Conservation (phyloP, 2,329 filamentous ascomycete genomes). For the Ophiostoma pallidulum region DNA sequence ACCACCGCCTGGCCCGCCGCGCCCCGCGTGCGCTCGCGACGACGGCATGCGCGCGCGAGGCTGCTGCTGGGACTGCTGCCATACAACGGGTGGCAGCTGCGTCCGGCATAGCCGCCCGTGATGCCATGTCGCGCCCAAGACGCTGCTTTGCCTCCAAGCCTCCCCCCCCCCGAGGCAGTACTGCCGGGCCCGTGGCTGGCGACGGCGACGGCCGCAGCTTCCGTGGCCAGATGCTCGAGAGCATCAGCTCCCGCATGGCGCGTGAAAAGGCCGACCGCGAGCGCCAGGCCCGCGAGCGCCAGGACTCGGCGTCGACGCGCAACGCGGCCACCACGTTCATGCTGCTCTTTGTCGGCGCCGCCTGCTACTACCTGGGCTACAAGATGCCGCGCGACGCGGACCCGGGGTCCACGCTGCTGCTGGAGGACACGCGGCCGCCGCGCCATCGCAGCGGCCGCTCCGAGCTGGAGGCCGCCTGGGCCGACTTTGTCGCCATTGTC, state of each 20-base stretch:
- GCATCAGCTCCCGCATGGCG: slow-evolving; percentile 38
- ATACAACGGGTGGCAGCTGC: background rate
- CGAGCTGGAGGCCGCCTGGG: slow-evolving; percentile 60
- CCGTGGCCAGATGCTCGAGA: slow-evolving; percentile 46
- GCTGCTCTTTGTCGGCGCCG: slow-evolving; percentile 40
- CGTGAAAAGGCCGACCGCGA: slow-evolving; percentile 39
- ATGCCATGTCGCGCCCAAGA: background rate
- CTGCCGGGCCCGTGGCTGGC: background rate
- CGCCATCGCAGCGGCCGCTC: slow-evolving; percentile 49
- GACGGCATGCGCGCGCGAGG: background rate
- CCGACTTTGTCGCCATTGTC: slow-evolving; percentile 56
- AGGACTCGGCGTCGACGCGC: slow-evolving; percentile 29
- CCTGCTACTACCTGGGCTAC: slow-evolving; percentile 51
- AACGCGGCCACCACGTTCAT: slow-evolving; percentile 40
- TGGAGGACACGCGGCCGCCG: slow-evolving; percentile 40
- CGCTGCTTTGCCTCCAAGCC: slow-evolving; percentile 14
- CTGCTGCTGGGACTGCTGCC: background rate
- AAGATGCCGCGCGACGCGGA: slow-evolving; percentile 42
- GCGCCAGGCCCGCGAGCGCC: slow-evolving; percentile 31
- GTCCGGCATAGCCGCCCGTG: background rate
- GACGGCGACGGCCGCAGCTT: slow-evolving; percentile 27
- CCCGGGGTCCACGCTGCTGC: slow-evolving; percentile 49
- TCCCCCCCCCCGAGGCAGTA: background rate
- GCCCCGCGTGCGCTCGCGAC: slow-evolving; percentile 2
- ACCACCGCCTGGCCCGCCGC: slow-evolving; percentile 3